Base-by-base conservation (phyloP, 352 stramenopile species). In the Phytophthora crassamura region DNA sequence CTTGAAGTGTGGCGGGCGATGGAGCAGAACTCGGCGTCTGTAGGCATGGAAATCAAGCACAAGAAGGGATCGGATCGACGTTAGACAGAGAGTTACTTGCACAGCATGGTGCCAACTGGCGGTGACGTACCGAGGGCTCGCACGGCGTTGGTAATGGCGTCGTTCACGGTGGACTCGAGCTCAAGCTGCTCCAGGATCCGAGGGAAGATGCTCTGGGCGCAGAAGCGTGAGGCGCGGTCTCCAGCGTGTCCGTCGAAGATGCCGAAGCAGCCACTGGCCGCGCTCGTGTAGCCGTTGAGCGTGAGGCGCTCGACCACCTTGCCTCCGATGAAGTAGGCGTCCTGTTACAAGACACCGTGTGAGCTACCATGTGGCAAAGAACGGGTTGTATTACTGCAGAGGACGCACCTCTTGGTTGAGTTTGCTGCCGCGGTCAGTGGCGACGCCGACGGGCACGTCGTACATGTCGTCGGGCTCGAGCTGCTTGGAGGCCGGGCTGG, bases 161-260 rank as follows among this genome's bases (percentile, higher is more conserved):
- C 72, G 18, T 83, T 74, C 15, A 91, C 70, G 2, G 61, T 70
- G 28, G 64, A 72, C 47, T 72, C 59, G 4, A 48, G 38, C 7
- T 58, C 53, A 6, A 90, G 66, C 32, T 77, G 64, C 16, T 84
- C 77, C 11, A 84, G 64, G 38, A 94, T 91, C 32, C 82, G 78
- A 0, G 59, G 59, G 56, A 95, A 93, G 12, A 91, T 72, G 51
- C 88, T 75, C 64, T 95, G 81, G 30, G 84, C 87, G 28, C 80
- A 91, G 70, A 88, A 94, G 35, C 82, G 77, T 45, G 87, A 91
- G 43, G 87, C 87, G 55, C 85, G 84, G 64, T 93, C 86, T 43
- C 87, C 84, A 9, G 84, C 81, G 51, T 95, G 87, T 55, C 87
- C 87, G 50, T 95, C 87, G 59, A 95, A 95, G 28, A 95, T 75